phyloP scores from a whole-genome alignment of 306 rosid species.

The Medicago lupulina region DNA sequence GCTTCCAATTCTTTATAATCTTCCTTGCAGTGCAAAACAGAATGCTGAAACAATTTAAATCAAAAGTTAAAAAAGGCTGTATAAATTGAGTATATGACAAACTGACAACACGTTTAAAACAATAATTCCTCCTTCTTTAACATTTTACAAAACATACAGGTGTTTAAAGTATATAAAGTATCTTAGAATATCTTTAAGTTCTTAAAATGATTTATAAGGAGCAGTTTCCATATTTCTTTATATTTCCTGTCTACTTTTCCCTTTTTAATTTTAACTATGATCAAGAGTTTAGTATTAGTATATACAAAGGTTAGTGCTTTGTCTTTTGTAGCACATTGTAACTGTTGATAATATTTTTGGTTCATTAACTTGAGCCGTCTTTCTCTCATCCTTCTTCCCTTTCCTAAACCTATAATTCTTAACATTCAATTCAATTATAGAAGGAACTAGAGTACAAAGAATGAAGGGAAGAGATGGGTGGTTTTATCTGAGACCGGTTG shows the following conservation, averaged over 20 bases:
- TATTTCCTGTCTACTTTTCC: no score
- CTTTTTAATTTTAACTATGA: no score
- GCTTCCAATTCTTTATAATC: conserved; percentile 32
- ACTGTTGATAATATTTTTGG: conserved; percentile 6
- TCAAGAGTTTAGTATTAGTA: no score
- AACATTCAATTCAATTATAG: conserved; percentile 26
- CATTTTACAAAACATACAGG: neutral
- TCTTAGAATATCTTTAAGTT: neutral
- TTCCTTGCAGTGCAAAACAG: conserved; percentile 40
- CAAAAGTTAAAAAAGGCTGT: neutral
- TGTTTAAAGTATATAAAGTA: conserved; percentile 4
- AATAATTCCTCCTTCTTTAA: neutral
- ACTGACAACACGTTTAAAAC: conserved; percentile 6
- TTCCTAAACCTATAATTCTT: neutral
- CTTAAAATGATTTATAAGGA: no score
- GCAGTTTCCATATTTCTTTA: conserved; percentile 1
- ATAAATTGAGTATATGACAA: neutral
- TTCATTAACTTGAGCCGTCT: neutral
- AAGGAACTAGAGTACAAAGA: conserved; percentile 1
- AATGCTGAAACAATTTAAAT: neutral
- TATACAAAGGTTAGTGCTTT: neutral
- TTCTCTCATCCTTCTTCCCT: neutral
- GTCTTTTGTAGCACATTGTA: neutral
- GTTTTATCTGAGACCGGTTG: neutral
- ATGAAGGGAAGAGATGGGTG: no score